Percentiles rank a stretch among this genome's conserved stretches.
Conservation (phyloP, 495 filamentous ascomycete genomes). For the Annulohypoxylon maeteangense region DNA sequence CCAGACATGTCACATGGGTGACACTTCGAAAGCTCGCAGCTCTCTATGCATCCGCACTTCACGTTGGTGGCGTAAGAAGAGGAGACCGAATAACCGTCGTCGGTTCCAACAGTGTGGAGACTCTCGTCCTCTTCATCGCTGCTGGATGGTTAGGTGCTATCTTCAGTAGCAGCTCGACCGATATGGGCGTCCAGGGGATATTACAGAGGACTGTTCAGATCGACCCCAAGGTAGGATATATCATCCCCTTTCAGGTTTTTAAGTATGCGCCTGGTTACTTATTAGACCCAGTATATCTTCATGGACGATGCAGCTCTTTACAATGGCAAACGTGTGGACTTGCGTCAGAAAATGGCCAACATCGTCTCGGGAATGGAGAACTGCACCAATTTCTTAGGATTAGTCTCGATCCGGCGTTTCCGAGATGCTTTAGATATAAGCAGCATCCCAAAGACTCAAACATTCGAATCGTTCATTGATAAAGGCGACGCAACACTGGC, state of each 20-base stretch:
- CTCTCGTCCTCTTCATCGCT: constrained; percentile 72
- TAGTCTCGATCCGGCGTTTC: constrained; percentile 75
- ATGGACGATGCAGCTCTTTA: constrained; percentile 82
- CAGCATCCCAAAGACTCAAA: constrained; percentile 63
- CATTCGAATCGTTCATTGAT: constrained; percentile 63
- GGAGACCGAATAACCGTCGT: constrained; percentile 80
- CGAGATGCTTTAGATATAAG: constrained; percentile 66
- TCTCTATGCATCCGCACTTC: constrained; percentile 68
- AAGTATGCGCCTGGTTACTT: neutral
- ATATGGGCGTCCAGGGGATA: constrained; percentile 82
- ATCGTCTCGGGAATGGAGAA: constrained; percentile 68
- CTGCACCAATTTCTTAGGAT: constrained; percentile 68
- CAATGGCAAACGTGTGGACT: constrained; percentile 77
- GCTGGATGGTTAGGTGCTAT: constrained; percentile 73
- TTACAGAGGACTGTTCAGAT: constrained; percentile 78
- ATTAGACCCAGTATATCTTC: constrained; percentile 66
- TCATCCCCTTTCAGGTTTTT: neutral
- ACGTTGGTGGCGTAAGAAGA: constrained; percentile 67
- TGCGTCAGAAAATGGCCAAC: constrained; percentile 75
- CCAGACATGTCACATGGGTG: constrained; percentile 69
- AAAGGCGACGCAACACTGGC: constrained; percentile 51
- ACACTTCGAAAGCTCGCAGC: constrained; percentile 68
- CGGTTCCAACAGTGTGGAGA: constrained; percentile 77
- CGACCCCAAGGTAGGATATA: constrained; percentile 62
- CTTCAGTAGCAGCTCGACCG: constrained; percentile 77